phyloP scores from a whole-genome alignment of 345 rosid species.

The Pugionium cornutum region DNA sequence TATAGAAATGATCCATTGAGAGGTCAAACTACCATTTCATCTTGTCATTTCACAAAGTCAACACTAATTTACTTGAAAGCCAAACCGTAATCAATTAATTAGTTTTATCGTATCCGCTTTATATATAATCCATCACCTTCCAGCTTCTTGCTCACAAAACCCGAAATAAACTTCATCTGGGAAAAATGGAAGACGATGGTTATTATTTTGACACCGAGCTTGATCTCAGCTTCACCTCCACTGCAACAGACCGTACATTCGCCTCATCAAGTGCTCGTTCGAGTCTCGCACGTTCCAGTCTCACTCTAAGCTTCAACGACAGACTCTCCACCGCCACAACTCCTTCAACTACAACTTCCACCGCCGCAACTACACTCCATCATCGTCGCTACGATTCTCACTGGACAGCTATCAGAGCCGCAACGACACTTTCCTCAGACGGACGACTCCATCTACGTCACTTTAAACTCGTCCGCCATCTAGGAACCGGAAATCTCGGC shows the following conservation, averaged over 20 bases:
- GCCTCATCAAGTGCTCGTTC: slow-evolving; percentile 63
- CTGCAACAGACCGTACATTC: slow-evolving; percentile 56
- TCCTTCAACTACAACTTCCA: slow-evolving; percentile 29
- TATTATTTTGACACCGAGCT: slow-evolving; percentile 50
- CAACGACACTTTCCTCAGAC: slow-evolving; percentile 60
- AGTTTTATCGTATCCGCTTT: neutral
- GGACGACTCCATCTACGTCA: slow-evolving; percentile 60
- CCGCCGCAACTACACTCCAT: slow-evolving; percentile 42
- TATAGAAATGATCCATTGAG: slow-evolving; percentile 12
- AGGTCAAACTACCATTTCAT: slow-evolving; percentile 35
- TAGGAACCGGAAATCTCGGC: slow-evolving; percentile 71
- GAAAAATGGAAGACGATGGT: slow-evolving; percentile 47
- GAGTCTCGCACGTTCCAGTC: slow-evolving; percentile 63
- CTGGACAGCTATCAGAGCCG: slow-evolving; percentile 65
- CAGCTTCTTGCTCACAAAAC: neutral
- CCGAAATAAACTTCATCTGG: neutral
- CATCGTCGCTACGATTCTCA: slow-evolving; percentile 60
- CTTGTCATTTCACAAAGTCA: slow-evolving; percentile 35
- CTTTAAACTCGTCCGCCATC: slow-evolving; percentile 65
- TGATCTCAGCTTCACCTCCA: slow-evolving; percentile 65
- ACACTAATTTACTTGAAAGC: slow-evolving; percentile 17
- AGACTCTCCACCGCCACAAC: slow-evolving; percentile 49
- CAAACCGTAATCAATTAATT: neutral
- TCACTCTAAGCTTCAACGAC: slow-evolving; percentile 69
- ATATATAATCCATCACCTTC: neutral